These are phyloP conservation scores for Leavenworthia alabamica DNA, from an alignment of 345 rosid species.

Conservation along the genomic window DNA sequence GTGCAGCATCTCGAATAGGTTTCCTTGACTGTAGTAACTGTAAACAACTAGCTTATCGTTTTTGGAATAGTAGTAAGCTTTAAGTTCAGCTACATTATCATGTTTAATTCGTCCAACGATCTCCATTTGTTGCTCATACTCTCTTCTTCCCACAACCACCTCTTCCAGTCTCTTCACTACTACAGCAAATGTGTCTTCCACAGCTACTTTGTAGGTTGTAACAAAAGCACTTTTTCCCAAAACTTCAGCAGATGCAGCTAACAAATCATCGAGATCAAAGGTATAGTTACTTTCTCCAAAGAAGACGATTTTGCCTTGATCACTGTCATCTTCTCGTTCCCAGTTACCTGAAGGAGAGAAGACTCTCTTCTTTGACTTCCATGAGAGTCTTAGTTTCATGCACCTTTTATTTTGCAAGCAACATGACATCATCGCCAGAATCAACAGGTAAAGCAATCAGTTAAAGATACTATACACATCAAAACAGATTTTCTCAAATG, in stretches of 20 bases:
- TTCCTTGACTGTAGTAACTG: conserved; percentile 46
- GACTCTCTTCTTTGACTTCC: conserved; percentile 42
- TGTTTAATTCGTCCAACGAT: conserved; percentile 40
- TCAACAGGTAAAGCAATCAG: conserved; percentile 34
- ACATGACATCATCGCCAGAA: conserved; percentile 45
- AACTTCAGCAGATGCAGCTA: conserved; percentile 71
- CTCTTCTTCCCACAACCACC: conserved; percentile 54
- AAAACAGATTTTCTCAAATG: conserved; percentile 50
- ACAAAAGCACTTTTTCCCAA: conserved; percentile 64
- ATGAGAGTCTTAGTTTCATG: conserved; percentile 25
- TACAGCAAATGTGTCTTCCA: conserved; percentile 59
- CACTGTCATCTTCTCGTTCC: conserved; percentile 56
- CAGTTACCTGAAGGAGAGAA: conserved; percentile 50
- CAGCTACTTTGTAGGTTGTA: conserved; percentile 55
- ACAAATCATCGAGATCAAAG: conserved; percentile 69
- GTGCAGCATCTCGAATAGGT: conserved; percentile 54
- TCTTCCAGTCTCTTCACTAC: conserved; percentile 72
- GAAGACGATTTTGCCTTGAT: conserved; percentile 55
- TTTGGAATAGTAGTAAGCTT: conserved; percentile 27
- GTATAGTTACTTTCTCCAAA: conserved; percentile 45
- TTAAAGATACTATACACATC: conserved; percentile 33
- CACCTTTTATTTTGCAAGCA: conserved; percentile 37
- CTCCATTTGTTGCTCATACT: conserved; percentile 74
- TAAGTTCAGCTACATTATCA: conserved; percentile 44
- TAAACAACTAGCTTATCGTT: conserved; percentile 46